phyloP scores from a whole-genome alignment of 2,329 filamentous ascomycete species.

The Talaromyces pinophilus region DNA sequence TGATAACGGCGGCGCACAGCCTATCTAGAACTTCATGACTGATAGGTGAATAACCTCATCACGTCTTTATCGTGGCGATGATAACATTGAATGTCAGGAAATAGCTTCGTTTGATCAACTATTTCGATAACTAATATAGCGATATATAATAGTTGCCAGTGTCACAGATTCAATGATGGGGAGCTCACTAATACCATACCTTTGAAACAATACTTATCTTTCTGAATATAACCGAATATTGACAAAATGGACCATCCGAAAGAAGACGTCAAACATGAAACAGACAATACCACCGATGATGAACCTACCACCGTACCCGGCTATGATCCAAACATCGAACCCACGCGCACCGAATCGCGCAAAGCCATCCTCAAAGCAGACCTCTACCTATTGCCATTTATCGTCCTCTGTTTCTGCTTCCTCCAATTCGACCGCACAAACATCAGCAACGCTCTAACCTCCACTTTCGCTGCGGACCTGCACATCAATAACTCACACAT shows the following conservation, averaged over 20 bases:
- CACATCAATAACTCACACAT: slow-evolving; percentile 27
- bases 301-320: slow-evolving; percentile 7
- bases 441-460: slow-evolving; percentile 29
- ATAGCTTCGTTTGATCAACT: not conserved
- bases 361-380: slow-evolving; percentile 19
- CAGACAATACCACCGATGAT: not conserved
- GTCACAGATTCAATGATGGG: not conserved
- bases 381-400: slow-evolving; percentile 24
- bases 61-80: slow-evolving; percentile 25
- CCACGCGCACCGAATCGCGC: not conserved
- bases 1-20: slow-evolving; percentile 15
- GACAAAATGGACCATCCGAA: slow-evolving; percentile 1
- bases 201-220: not conserved
- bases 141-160: not conserved
- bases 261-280: not conserved
- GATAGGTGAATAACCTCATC: slow-evolving; percentile 19
- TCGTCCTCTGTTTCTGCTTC: slow-evolving; percentile 28
- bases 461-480: slow-evolving; percentile 26
- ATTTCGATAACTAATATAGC: no score
- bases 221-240: not conserved
- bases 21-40: not conserved
- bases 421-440: slow-evolving; percentile 31
- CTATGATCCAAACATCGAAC: slow-evolving; percentile 13
- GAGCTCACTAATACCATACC: not conserved
- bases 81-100: slow-evolving; percentile 21